A percentile compares a stretch with the other conserved stretches of the same genome.
phyloP scores from a whole-genome alignment of 202 grass and related monocot species.

The Musa balbisiana region DNA sequence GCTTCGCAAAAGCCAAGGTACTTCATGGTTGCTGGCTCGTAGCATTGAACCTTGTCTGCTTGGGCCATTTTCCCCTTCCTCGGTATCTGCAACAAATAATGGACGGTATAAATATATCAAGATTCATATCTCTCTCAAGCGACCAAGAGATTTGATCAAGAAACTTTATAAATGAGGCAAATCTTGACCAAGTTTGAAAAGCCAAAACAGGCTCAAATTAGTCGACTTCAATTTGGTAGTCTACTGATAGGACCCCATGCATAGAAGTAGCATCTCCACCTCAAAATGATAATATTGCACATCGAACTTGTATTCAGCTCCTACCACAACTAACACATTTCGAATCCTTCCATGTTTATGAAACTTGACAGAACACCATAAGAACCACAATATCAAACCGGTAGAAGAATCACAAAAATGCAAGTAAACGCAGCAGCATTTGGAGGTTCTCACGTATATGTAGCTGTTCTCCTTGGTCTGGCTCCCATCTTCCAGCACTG shows the following conservation, averaged over 20 bases:
- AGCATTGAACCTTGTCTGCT: constrained; percentile 75
- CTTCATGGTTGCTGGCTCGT: constrained; percentile 98
- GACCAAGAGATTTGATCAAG: neutral
- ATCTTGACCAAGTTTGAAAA: too few relatives aligned
- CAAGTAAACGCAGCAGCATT: neutral
- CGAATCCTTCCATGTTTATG: too few relatives aligned
- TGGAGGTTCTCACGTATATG: constrained; percentile 55
- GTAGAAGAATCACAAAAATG: constrained; percentile 1
- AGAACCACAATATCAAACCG: neutral
- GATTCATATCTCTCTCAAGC: neutral
- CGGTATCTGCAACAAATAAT: constrained; percentile 50
- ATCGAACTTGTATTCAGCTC: too few relatives aligned
- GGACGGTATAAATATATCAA: neutral
- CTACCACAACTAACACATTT: too few relatives aligned
- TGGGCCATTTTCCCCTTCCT: constrained; percentile 64
- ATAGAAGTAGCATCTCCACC: too few relatives aligned
- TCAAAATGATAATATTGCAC: too few relatives aligned
- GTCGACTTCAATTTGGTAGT: too few relatives aligned
- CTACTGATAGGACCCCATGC: too few relatives aligned
- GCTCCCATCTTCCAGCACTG: constrained; percentile 68
- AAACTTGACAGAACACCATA: neutral
- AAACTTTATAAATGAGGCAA: neutral
- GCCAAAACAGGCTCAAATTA: too few relatives aligned
- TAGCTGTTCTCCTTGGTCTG: constrained; percentile 78
- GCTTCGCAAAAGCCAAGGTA: constrained; percentile 78